Conservation (phyloP, 495 filamentous ascomycete genomes). For the Beverwykella pulmonaria region DNA sequence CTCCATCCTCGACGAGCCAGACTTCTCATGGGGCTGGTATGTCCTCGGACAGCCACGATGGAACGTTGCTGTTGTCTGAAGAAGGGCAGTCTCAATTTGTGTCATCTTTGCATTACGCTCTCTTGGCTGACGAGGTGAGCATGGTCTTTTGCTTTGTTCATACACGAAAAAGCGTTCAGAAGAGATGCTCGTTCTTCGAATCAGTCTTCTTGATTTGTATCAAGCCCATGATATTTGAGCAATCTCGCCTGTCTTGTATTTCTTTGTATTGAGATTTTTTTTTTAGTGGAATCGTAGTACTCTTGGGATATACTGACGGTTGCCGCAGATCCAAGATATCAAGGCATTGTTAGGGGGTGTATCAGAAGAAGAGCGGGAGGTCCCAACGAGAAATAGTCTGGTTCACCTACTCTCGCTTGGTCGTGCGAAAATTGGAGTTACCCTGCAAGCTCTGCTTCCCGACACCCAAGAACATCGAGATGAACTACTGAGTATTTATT, state of each 20-base stretch:
- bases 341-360: slow-evolving; percentile 33
- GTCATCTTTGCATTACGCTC: slow-evolving; percentile 36
- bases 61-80: slow-evolving; percentile 31
- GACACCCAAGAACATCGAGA: slow-evolving; percentile 27
- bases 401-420: slow-evolving; percentile 29
- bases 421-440: slow-evolving; percentile 15
- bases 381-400: slow-evolving; percentile 19
- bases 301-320: not conserved
- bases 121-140: slow-evolving; percentile 38
- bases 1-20: slow-evolving; percentile 32
- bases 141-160: not conserved
- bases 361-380: slow-evolving; percentile 21
- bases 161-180: too few species aligned
- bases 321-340: slow-evolving; percentile 38
- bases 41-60: slow-evolving; percentile 35
- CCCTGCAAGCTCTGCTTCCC: slow-evolving; percentile 23
- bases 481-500: slow-evolving; percentile 30
- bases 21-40: slow-evolving; percentile 33
- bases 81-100: slow-evolving; percentile 39
- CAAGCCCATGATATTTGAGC: too few species aligned
- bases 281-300: too few species aligned
- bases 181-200: too few species aligned
- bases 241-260: too few species aligned
- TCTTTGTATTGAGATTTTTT: too few species aligned
- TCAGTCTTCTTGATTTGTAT: too few species aligned